Evolutionary conservation across 2,329 filamentous ascomycete genomes (phyloP).

Genomic region (Mollisia scopiformis): DNA sequence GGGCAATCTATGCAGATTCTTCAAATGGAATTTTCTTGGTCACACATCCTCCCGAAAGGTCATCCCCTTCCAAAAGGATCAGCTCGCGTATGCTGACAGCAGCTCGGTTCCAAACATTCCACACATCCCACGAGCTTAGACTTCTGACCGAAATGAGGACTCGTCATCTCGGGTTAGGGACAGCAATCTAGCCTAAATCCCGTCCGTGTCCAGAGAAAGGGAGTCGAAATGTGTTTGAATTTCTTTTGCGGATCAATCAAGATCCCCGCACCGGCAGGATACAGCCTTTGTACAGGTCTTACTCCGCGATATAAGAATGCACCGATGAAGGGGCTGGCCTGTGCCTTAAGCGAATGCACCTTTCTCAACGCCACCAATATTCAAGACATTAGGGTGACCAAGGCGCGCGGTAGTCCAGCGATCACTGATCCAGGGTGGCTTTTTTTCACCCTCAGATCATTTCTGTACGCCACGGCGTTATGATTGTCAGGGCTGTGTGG

Average conservation of each 20-base stretch:
- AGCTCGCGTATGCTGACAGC: constrained; percentile 3
- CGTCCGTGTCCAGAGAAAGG: not conserved
- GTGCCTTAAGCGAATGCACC: constrained; percentile 16
- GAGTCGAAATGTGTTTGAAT: not conserved
- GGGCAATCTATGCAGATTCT: constrained; percentile 4
- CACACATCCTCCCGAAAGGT: constrained; percentile 8
- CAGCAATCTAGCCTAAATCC: constrained; percentile 7
- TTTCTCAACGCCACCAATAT: constrained; percentile 27
- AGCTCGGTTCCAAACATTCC: constrained; percentile 17
- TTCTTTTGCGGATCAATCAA: constrained; percentile 5
- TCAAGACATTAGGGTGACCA: constrained; percentile 15
- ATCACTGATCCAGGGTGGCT: constrained; percentile 10
- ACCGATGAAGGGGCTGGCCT: constrained; percentile 1
- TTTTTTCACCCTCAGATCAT: constrained; percentile 17
- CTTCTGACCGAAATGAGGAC: constrained; percentile 14
- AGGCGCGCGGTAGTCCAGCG: constrained; percentile 16
- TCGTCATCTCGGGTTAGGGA: constrained; percentile 20
- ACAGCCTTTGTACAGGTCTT: constrained; percentile 12
- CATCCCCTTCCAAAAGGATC: constrained; percentile 5
- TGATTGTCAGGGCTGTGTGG: constrained; percentile 11
- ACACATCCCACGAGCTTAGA: constrained; percentile 1
- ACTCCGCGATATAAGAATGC: constrained; percentile 13
- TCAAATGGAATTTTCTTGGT: constrained; percentile 7
- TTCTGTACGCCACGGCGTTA: constrained; percentile 17
- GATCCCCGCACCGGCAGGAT: constrained; percentile 6